phyloP scores from a whole-genome alignment of 2,329 filamentous ascomycete species.

The Xylariomycetidae sp. region DNA sequence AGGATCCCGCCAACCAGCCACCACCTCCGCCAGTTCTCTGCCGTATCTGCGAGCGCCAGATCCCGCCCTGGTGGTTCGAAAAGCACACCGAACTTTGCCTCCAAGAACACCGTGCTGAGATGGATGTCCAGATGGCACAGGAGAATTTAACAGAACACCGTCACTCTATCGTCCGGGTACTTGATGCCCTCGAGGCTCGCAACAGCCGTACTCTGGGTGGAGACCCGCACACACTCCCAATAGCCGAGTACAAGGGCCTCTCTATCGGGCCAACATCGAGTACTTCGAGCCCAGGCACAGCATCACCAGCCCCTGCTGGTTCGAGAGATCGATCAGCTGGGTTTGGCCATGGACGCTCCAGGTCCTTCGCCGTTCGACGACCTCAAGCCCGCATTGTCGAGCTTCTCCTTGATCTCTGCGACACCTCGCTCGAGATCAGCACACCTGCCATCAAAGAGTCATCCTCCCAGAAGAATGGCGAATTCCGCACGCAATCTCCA shows the following conservation, averaged over 20 bases:
- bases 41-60: conserved; percentile 94
- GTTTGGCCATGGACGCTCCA: conserved; percentile 71
- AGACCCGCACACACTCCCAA: conserved; percentile 44
- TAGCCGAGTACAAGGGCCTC: conserved; percentile 81
- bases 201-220: conserved; percentile 58
- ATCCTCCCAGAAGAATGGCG: conserved; percentile 58
- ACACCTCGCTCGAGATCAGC: conserved; percentile 92
- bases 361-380: conserved; percentile 85
- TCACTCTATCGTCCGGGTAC: conserved; percentile 87
- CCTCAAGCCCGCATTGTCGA: conserved; percentile 92
- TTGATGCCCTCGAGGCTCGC: conserved; percentile 83
- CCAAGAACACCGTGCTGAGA: conserved; percentile 92
- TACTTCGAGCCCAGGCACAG: conserved; percentile 65
- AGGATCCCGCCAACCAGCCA: conserved; percentile 68
- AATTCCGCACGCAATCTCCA: conserved; percentile 88
- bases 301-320: conserved; percentile 63
- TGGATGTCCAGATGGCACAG: conserved; percentile 95
- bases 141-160: conserved; percentile 89
- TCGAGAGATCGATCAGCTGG: conserved; percentile 70
- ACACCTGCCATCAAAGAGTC: conserved; percentile 88
- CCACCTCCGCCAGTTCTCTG: conserved; percentile 83
- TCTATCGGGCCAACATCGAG: conserved; percentile 71
- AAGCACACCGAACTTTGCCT: conserved; percentile 96
- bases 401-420: conserved; percentile 87
- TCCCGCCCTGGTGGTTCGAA: conserved; percentile 99